These are phyloP conservation scores for Incumbomyces lentus DNA, from an alignment of 2,329 filamentous ascomycete genomes.

Conservation along the genomic window DNA sequence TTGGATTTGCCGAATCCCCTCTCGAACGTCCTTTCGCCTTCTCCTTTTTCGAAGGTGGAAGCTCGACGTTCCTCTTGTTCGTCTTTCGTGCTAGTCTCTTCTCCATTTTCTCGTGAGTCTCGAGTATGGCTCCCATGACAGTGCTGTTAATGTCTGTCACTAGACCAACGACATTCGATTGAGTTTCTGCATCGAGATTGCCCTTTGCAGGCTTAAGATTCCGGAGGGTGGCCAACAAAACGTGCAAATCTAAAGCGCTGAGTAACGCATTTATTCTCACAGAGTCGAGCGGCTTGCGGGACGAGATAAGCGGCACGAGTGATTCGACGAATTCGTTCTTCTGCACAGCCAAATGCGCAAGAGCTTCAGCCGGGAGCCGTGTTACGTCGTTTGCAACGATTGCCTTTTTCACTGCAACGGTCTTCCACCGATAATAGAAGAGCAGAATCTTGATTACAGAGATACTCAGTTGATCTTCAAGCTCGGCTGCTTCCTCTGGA, in stretches of 20 bases:
- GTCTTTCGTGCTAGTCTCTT: slow-evolving; percentile 63
- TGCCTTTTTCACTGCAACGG: slow-evolving; percentile 48
- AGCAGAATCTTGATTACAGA: slow-evolving; percentile 66
- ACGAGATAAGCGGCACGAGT: slow-evolving; percentile 40
- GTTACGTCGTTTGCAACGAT: slow-evolving; percentile 45
- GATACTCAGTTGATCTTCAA: slow-evolving; percentile 68
- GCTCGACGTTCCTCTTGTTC: slow-evolving; percentile 27
- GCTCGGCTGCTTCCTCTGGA: slow-evolving; percentile 59
- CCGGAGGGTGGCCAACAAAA: slow-evolving; percentile 64
- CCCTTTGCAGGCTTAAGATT: slow-evolving; percentile 29
- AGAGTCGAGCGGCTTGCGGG: slow-evolving; percentile 58
- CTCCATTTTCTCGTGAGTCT: slow-evolving; percentile 69
- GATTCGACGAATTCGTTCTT: slow-evolving; percentile 43
- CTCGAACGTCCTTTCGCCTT: background rate
- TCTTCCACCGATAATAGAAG: slow-evolving; percentile 96
- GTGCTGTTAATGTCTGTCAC: slow-evolving; percentile 59
- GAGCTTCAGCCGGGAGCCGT: slow-evolving; percentile 51
- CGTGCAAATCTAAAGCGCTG: slow-evolving; percentile 70
- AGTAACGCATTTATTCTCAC: slow-evolving; percentile 66
- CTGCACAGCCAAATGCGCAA: slow-evolving; percentile 56
- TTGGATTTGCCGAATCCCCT: background rate
- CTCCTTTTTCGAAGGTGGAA: slow-evolving; percentile 1
- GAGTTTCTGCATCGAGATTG: slow-evolving; percentile 33
- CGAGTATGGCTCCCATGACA: slow-evolving; percentile 56
- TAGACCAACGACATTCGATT: slow-evolving; percentile 49